Evolutionary conservation across 768 basidiomycete genomes (phyloP), one percentile per base, ranked within the genome.

Genomic region (Kwoniella botswanensis): DNA sequence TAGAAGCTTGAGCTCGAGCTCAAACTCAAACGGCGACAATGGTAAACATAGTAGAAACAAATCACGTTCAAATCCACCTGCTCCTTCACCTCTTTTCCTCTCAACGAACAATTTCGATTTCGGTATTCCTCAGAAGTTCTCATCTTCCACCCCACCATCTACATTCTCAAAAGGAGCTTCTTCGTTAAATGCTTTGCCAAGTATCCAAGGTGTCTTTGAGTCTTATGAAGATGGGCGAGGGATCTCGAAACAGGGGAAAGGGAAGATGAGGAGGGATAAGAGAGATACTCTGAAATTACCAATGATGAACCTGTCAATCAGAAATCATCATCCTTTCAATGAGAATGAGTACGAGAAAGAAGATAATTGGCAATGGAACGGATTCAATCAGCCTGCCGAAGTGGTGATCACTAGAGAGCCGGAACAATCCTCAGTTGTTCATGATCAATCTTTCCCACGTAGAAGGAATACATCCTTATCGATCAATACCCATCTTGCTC

Each of bases 161-260:
- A 60, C 59, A 4, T 61, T 53, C 54, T 54, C 67, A 15, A 60
- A 68, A 55, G 67, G 35, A 17, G n/a, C 57, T n/a, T 65, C 46
- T 4, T 50, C 46, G 18, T 21, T 68, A 26, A 60, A 50, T 29
- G 50, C 43, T 42, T 26, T 68, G 41, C 67, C 67, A 4, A 60
- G 57, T 18, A 60, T 68, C 6, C 67, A 68, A 68, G 67, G 67
- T 54, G 67, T 68, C 6, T 60, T 68, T 42, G 67, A 68, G 13
- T 15, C 50, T 18, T 68, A 50, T 15, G 58, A 62, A n/a, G 43
- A 42, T 15, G 17, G 13, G 12, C 18, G 1, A n/a, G 52, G 18
- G 18, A 6, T 18, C 3, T 18, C 13, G 13, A 53, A 24, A 5
- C 17, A 61, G 59, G 18, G 54, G 52, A 46, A 29, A 42, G 44